Percentiles rank a stretch among this genome's conserved stretches.
phyloP scores from a whole-genome alignment of 2,329 filamentous ascomycete species.

The Talaromyces sp. region DNA sequence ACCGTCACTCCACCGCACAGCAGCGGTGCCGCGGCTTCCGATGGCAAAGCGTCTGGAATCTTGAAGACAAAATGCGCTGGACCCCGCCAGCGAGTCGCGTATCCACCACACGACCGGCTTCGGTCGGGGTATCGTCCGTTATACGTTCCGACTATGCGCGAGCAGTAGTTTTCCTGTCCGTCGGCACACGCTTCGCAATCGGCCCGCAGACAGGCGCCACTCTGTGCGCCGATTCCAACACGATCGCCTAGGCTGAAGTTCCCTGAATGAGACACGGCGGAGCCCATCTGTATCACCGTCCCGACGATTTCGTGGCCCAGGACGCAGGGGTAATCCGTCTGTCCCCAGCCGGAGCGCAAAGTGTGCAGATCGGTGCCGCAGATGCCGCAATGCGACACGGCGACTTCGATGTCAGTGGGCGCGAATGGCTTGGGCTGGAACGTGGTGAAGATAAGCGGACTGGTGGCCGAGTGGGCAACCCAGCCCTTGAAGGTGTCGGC shows the following conservation, averaged over 20 bases:
- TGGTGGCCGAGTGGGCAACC: conserved; percentile 32
- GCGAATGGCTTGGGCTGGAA: conserved; percentile 42
- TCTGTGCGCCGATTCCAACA: conserved; percentile 59
- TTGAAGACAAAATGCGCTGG: conserved; percentile 32
- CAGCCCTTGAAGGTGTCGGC: conserved; percentile 34
- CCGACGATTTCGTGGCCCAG: conserved; percentile 64
- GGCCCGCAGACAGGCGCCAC: conserved; percentile 45
- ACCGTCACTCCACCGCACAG: conserved; percentile 37
- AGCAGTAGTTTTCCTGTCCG: conserved; percentile 36
- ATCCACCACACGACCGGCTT: conserved; percentile 29
- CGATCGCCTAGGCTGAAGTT: conserved; percentile 56
- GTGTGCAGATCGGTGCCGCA: conserved; percentile 60
- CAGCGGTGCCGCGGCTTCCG: conserved; percentile 27
- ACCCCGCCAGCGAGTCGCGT: conserved; percentile 28
- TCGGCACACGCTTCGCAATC: conserved; percentile 38
- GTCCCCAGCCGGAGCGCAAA: conserved; percentile 47
- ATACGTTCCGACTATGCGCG: conserved; percentile 32
- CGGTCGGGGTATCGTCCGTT: conserved; percentile 30
- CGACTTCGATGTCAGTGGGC: conserved; percentile 62
- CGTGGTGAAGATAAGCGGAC: conserved; percentile 25
- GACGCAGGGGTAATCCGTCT: conserved; percentile 42
- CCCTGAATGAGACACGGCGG: conserved; percentile 9
- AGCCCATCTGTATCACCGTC: conserved; percentile 50
- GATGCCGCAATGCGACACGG: conserved; percentile 61
- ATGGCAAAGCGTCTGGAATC: conserved; percentile 27